Evolutionary conservation across 2,329 filamentous ascomycete species (phyloP), one percentile per base, ranked within the genome.

Genomic region (Aspergillus aculeatus): DNA sequence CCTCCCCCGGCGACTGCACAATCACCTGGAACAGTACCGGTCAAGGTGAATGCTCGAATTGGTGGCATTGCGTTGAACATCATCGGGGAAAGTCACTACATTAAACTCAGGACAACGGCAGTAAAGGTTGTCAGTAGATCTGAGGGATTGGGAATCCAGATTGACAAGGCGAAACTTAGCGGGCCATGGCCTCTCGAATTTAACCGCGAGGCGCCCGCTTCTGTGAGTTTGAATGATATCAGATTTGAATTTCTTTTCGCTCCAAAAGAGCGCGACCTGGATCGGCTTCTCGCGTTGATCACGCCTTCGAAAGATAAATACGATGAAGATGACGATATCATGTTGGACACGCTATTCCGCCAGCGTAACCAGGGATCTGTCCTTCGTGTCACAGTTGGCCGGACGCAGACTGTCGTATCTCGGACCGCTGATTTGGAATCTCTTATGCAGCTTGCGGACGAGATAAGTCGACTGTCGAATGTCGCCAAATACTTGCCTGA

Each of bases 401-500:
- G 83, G 29, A 75, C 92, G 19, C 86, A 87, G 54, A 78, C 88
- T 23, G 80, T 83, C 4, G 77, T 95, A 16, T 81, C 82, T 7
- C 86, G 87, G 62, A 76, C 91, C 44, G 80, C 84, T 11, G 86
- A 89, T 64, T 78, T 96, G 16, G 80, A 84, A 10, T 84, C 85
- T 47, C 80, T 99, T 14, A 85, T 88, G 7, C 83, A 83, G 11
- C 82, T 99, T 9, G 88, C 85, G 0, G 88, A 90, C 64, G 95
- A 99, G 69, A 74, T 98, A 52, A 83, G 89, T 5, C 91, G 90
- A 65, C 81, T 99, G 5, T 91, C 92, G 0, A 93, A 88, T 0
- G 92, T 99, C 26, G 86, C 94, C 6, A 98, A 97, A 72, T 98
- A 98, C 72, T 82, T 99, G 2, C 94, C 95, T 0, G 94, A 99